phyloP scores from a whole-genome alignment of 1,284 basidiomycete genomes.

The Ceratobasidium sp. region DNA sequence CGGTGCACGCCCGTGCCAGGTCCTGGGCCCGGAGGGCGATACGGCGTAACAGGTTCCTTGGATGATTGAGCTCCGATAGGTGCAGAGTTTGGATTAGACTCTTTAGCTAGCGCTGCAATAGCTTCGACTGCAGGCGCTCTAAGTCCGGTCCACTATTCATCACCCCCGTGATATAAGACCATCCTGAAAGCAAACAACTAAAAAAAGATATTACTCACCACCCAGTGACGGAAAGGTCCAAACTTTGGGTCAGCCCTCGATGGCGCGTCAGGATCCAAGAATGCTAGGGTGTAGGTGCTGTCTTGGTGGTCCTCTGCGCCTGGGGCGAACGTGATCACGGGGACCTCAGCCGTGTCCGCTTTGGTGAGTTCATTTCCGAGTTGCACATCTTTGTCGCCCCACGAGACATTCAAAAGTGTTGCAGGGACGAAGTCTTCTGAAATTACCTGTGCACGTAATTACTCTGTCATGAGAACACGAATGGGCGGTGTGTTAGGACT shows the following conservation, averaged over 20 bases:
- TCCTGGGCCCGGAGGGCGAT: constrained; percentile 67
- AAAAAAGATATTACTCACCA: constrained; percentile 60
- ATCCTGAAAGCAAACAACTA: neutral
- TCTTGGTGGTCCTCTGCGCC: constrained; percentile 50
- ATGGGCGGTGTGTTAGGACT: neutral
- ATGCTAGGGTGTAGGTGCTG: constrained; percentile 67
- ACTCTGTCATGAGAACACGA: neutral
- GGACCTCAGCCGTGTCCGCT: constrained; percentile 64
- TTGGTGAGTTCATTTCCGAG: constrained; percentile 63
- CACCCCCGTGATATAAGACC: neutral
- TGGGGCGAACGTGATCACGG: constrained; percentile 60
- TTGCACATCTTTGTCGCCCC: constrained; percentile 61
- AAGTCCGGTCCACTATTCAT: constrained; percentile 64
- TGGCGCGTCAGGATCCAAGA: constrained; percentile 77
- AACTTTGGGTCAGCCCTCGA: constrained; percentile 65
- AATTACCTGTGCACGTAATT: constrained; percentile 51
- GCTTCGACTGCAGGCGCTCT: constrained; percentile 59
- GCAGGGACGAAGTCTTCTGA: constrained; percentile 57
- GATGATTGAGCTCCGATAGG: constrained; percentile 28
- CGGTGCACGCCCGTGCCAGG: constrained; percentile 67
- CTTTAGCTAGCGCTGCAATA: constrained; percentile 57
- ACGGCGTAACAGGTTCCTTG: constrained; percentile 61
- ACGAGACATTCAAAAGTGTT: constrained; percentile 66
- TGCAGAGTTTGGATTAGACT: constrained; percentile 7
- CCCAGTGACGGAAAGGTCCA: constrained; percentile 72